Evolutionary conservation across 2,329 filamentous ascomycete genomes (phyloP), one percentile per base, ranked within the genome.

Genomic region (Davidsoniella virescens): DNA sequence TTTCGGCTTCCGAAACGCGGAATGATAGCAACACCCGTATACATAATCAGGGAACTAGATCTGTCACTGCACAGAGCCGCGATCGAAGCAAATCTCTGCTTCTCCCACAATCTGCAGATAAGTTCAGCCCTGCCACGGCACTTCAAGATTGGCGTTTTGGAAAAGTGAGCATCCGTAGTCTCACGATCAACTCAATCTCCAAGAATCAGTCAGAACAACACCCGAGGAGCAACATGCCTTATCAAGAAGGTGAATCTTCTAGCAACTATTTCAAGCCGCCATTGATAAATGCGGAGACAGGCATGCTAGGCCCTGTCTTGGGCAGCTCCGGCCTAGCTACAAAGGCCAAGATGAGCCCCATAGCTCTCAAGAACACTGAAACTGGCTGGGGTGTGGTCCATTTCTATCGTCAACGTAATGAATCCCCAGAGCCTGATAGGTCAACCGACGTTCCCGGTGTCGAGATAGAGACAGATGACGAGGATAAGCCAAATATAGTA

Each of bases 371-470:
- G 17, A 78, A 82, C 50, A 87, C 86, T 1, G 83, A 94, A 53
- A 72, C 87, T 1, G 85, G 87, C 40, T 95, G 87, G 82, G 92
- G 92, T 1, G 78, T 96, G 12, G 87, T 98, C 2, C 92, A 95
- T 63, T 74, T 98, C 25, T 98, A 95, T 63, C 78, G 88, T 8
- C 90, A 96, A 63, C 76, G 76, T 2, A 77, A 87, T 52, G 84
- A 93, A 62, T 82, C 80, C 1, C 70, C 76, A 1, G 74, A 51
- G 5, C 40, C 47, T 10, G 7, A 45, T 14, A 36, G 18, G 7
- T 26, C 36, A 14, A 26, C 48, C 7, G 40, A 51, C 8, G 38
- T 44, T 16, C 40, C 49, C 9, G 37, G 50, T 23, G 26, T 42
- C 20, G 23, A 50, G 5, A 6, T 43, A 9, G 26, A 40, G 5